Evolutionary conservation across 768 basidiomycete species (phyloP).

Genomic region (Boletus edulis): DNA sequence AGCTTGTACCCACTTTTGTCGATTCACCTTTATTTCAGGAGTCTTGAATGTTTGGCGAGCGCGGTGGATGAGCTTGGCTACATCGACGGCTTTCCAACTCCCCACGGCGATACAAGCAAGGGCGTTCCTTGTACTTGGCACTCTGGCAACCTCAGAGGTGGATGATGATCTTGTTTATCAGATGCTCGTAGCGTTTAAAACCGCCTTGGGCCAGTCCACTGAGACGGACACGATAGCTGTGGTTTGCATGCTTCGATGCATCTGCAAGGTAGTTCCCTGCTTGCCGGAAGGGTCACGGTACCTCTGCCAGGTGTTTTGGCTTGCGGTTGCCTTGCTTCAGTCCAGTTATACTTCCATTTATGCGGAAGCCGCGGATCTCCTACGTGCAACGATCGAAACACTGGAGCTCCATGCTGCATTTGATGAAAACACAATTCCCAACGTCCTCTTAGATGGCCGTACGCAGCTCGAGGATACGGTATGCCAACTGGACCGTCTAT

Average conservation of each 20-base stretch:
- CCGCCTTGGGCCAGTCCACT: slow-evolving; percentile 63
- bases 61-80: slow-evolving; percentile 89
- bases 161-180: slow-evolving; percentile 94
- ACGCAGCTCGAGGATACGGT: slow-evolving; percentile 63
- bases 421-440: slow-evolving; percentile 48
- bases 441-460: slow-evolving; percentile 63
- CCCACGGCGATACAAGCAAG: slow-evolving; percentile 86
- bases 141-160: slow-evolving; percentile 79
- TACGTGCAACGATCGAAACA: slow-evolving; percentile 61
- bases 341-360: slow-evolving; percentile 71
- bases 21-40: slow-evolving; percentile 40
- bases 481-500: slow-evolving; percentile 66
- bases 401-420: slow-evolving; percentile 64
- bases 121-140: slow-evolving; percentile 79
- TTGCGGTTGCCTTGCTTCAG: slow-evolving; percentile 81
- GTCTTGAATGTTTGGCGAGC: slow-evolving; percentile 88
- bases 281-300: slow-evolving; percentile 70
- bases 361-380: slow-evolving; percentile 63
- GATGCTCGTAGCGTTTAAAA: slow-evolving; percentile 84
- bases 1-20: background rate
- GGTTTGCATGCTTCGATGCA: slow-evolving; percentile 86
- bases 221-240: slow-evolving; percentile 70
- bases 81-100: slow-evolving; percentile 86
- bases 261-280: slow-evolving; percentile 73
- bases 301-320: slow-evolving; percentile 77